These are phyloP conservation scores for Leccinum pachyderme DNA, from an alignment of 1,284 basidiomycete species.

Conservation along the genomic window DNA sequence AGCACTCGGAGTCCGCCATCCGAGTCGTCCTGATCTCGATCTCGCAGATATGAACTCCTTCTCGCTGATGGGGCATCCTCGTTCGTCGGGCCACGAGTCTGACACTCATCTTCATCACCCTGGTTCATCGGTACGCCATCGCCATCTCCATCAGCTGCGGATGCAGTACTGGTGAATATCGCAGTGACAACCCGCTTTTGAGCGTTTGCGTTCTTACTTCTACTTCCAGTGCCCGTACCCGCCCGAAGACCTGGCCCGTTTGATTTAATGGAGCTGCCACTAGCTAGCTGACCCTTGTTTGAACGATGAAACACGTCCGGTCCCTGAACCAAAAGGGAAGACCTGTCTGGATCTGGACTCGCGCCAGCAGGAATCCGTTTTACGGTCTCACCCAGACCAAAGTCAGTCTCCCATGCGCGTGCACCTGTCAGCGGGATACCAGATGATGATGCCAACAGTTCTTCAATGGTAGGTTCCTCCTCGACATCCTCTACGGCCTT, in stretches of 20 bases:
- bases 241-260: neutral
- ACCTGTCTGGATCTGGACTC: neutral
- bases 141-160: neutral
- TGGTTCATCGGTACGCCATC: neutral
- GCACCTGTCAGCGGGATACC: slow-evolving; percentile 23
- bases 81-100: neutral
- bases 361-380: slow-evolving; percentile 22
- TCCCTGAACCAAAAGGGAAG: neutral
- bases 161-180: slow-evolving; percentile 28
- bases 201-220: slow-evolving; percentile 5
- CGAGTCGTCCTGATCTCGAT: slow-evolving; percentile 3
- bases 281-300: neutral
- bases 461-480: slow-evolving; percentile 33
- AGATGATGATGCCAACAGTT: slow-evolving; percentile 24
- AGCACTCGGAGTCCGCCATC: slow-evolving; percentile 15
- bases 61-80: neutral
- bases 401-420: slow-evolving; percentile 32
- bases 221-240: slow-evolving; percentile 5
- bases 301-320: neutral
- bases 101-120: neutral
- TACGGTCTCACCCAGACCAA: slow-evolving; percentile 28
- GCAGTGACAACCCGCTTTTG: slow-evolving; percentile 30
- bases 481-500: slow-evolving; percentile 2
- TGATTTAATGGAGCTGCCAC: neutral
- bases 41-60: neutral